Conservation (phyloP, 1,284 basidiomycete genomes). For the Fomitopsis palustris region DNA sequence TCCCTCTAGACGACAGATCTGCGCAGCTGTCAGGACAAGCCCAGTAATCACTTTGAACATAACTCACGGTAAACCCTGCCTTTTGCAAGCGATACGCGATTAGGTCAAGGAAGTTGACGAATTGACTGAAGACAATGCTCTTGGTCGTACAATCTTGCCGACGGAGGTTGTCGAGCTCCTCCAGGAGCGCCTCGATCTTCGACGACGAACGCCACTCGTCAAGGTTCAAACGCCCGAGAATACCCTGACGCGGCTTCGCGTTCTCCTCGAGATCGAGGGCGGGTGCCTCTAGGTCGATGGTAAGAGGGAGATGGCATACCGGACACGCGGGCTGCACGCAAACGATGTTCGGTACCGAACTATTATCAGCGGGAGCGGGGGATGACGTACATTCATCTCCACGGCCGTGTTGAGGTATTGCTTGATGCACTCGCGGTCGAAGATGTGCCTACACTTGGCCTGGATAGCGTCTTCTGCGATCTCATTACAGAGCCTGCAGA, state of each 20-base stretch:
- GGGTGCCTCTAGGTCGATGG: conserved; percentile 93
- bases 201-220: conserved; percentile 92
- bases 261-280: conserved; percentile 82
- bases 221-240: conserved; percentile 87
- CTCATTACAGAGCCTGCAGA: conserved; percentile 96
- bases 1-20: conserved; percentile 94
- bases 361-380: background rate
- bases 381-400: conserved; percentile 58
- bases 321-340: conserved; percentile 81
- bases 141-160: conserved; percentile 90
- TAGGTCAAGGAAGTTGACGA: conserved; percentile 87
- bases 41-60: background rate
- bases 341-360: background rate
- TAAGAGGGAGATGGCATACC: conserved; percentile 90
- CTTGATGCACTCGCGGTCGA: conserved; percentile 93
- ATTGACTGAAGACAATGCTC: conserved; percentile 94
- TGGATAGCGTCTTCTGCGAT: conserved; percentile 97
- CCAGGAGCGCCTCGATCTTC: conserved; percentile 96
- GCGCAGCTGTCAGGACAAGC: conserved; percentile 14
- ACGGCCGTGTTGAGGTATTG: conserved; percentile 84
- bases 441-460: conserved; percentile 87
- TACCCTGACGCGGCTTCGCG: conserved; percentile 79
- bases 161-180: conserved; percentile 86
- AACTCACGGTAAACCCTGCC: conserved; percentile 77
- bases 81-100: conserved; percentile 92